Conservation (phyloP, 2,329 filamentous ascomycete genomes). For the Bipolaris oryzae region DNA sequence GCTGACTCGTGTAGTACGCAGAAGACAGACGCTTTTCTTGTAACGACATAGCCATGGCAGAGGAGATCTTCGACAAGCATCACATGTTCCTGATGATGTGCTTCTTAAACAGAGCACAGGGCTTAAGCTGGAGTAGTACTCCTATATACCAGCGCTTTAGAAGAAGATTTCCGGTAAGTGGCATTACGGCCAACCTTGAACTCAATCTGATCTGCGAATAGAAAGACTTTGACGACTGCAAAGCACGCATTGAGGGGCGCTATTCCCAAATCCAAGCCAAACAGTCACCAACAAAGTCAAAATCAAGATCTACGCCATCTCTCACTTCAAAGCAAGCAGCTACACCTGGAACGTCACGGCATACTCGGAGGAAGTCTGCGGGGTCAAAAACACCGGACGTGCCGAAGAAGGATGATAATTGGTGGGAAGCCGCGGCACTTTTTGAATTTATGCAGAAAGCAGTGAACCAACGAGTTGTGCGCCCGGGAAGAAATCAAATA, state of each 20-base stretch:
- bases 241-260: constrained; percentile 41
- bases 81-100: constrained; percentile 53
- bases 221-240: constrained; percentile 41
- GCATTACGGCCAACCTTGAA: background rate
- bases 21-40: constrained; percentile 41
- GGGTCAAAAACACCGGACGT: constrained; percentile 16
- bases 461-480: constrained; percentile 41
- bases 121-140: constrained; percentile 52
- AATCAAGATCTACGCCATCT: constrained; percentile 13
- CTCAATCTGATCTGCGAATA: constrained; percentile 20
- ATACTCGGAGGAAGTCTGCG: constrained; percentile 11
- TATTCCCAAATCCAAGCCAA: constrained; percentile 21
- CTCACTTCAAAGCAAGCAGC: constrained; percentile 6
- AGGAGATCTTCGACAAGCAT: constrained; percentile 43
- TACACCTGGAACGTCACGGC: constrained; percentile 9
- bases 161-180: constrained; percentile 44
- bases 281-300: constrained; percentile 14
- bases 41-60: constrained; percentile 31
- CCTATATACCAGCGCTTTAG: constrained; percentile 52
- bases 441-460: constrained; percentile 51
- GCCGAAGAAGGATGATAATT: constrained; percentile 49
- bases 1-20: constrained; percentile 40
- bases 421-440: constrained; percentile 47
- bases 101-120: constrained; percentile 54
- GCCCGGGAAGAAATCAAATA: constrained; percentile 38